These are phyloP conservation scores for Alternaria ventricosa DNA, from an alignment of 2,329 filamentous ascomycete genomes.

Conservation along the genomic window DNA sequence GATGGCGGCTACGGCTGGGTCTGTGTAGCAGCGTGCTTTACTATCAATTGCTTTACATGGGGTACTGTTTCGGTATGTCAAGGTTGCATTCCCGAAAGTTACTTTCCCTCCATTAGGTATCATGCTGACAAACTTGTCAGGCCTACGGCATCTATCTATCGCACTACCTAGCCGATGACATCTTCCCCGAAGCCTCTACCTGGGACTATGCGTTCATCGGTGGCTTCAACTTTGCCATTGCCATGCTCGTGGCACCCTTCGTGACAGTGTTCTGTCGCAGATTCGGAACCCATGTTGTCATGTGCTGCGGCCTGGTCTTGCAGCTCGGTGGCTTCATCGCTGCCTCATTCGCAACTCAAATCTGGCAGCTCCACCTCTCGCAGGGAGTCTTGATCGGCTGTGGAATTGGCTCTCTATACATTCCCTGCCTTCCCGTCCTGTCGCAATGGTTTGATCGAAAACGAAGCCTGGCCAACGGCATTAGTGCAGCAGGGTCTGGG, in stretches of 20 bases:
- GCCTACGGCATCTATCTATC: slow-evolving; percentile 54
- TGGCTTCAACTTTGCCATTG: slow-evolving; percentile 47
- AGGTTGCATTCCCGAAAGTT: background rate
- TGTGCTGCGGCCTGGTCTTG: slow-evolving; percentile 45
- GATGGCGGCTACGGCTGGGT: slow-evolving; percentile 28
- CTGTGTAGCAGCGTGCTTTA: slow-evolving; percentile 20
- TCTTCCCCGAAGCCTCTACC: slow-evolving; percentile 43
- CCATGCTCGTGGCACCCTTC: slow-evolving; percentile 45
- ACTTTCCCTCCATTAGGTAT: background rate
- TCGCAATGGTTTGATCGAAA: slow-evolving; percentile 53
- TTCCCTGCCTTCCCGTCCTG: slow-evolving; percentile 47
- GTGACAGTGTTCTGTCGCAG: slow-evolving; percentile 38
- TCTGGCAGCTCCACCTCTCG: slow-evolving; percentile 52
- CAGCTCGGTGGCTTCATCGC: slow-evolving; percentile 45
- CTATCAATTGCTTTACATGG: slow-evolving; percentile 17
- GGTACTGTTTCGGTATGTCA: slow-evolving; percentile 24
- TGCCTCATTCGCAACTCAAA: slow-evolving; percentile 46
- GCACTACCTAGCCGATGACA: slow-evolving; percentile 48
- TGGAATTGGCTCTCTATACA: slow-evolving; percentile 51
- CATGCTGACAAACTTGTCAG: background rate
- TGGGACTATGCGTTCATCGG: slow-evolving; percentile 52
- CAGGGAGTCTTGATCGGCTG: slow-evolving; percentile 52
- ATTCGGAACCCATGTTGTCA: slow-evolving; percentile 33
- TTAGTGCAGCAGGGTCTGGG: slow-evolving; percentile 50
- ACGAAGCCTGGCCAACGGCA: slow-evolving; percentile 52